phyloP scores from a whole-genome alignment of 306 rosid genomes.

The Cicer yamashitae region DNA sequence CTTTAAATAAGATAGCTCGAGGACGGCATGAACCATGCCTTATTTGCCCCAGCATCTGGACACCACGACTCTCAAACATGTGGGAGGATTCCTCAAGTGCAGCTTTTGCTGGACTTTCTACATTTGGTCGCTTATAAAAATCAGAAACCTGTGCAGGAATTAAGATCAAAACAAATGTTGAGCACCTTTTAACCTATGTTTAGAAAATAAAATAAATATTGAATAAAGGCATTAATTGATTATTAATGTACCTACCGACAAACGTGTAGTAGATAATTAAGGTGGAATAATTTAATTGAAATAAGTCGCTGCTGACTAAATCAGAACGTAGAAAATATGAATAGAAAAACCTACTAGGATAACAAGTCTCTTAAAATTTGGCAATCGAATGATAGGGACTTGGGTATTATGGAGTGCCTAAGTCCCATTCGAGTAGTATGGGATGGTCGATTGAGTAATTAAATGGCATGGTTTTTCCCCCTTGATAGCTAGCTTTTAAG shows the following conservation, averaged over 20 bases:
- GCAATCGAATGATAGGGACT: not conserved
- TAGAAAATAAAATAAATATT: conserved; percentile 16
- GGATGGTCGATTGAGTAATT: too few relatives aligned
- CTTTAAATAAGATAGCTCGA: conserved; percentile 95
- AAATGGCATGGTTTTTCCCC: too few relatives aligned
- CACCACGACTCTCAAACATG: conserved; percentile 83
- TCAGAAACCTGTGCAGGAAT: conserved; percentile 79
- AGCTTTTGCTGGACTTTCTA: conserved; percentile 90
- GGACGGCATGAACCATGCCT: conserved; percentile 93
- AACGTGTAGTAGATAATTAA: conserved; percentile 35
- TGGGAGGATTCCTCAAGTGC: conserved; percentile 77
- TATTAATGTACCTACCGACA: conserved; percentile 12
- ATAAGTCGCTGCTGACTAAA: conserved; percentile 14
- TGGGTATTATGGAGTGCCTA: too few relatives aligned
- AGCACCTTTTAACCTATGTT: conserved; percentile 8
- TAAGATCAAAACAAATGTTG: conserved; percentile 16
- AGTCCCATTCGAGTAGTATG: too few relatives aligned
- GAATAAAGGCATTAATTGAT: conserved; percentile 15
- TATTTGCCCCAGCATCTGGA: conserved; percentile 89
- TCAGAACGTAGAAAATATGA: conserved; percentile 38
- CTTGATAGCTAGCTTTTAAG: too few relatives aligned
- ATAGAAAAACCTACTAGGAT: conserved; percentile 24
- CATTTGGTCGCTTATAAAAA: conserved; percentile 78
- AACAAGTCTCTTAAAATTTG: conserved; percentile 32
- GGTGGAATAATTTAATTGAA: conserved; percentile 21